Evolutionary conservation across 352 stramenopile genomes (phyloP), one percentile per base, ranked within the genome.

Genomic region (Pythium phragmiticola): DNA sequence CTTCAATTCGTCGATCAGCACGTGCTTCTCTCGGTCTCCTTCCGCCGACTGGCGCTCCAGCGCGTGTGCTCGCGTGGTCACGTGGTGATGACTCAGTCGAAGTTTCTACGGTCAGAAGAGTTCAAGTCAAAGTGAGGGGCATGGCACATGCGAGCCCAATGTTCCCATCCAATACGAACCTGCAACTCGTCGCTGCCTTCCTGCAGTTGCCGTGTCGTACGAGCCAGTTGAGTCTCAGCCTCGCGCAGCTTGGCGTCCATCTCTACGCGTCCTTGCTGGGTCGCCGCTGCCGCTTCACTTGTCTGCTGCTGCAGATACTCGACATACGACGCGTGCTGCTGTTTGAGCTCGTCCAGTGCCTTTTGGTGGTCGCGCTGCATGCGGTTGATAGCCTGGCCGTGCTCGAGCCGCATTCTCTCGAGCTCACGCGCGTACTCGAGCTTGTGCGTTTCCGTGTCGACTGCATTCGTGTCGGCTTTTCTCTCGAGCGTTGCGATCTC

Each of bases 261-360:
- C 13, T 65, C 71, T 7, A 66, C 21, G 12, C 77, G 49, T 7
- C 62, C 60, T 8, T 74, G 64, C 9, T 69, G 70, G n/a, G 65
- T 69, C 14, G 71, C 63, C 4, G 74, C 64, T 8, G 74, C 21
- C 0, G 52, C 46, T 21, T 79, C 69, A 7, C 26, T 49, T 4
- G 74, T 82, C 55, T 88, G 68, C 47, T 78, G 79, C 50, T 88
- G 68, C 33, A 89, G 47, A 33, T 65, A 80, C 34, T 82, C 73
- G 6, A 87, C 34, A 43, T 84, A 84, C 16, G 63, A 68, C 26
- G 50, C 71, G 51, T 90, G 82, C 7, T 59, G 70, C 16, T 48
- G 28, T 49, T 80, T 74, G 1, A 91, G 64, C 13, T 82, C 72
- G 21, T 84, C 68, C 9, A 90, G 64, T 2, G 63, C 61, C 55